phyloP scores from a whole-genome alignment of 1,284 basidiomycete genomes.

The Sanghuangporus weigelae region DNA sequence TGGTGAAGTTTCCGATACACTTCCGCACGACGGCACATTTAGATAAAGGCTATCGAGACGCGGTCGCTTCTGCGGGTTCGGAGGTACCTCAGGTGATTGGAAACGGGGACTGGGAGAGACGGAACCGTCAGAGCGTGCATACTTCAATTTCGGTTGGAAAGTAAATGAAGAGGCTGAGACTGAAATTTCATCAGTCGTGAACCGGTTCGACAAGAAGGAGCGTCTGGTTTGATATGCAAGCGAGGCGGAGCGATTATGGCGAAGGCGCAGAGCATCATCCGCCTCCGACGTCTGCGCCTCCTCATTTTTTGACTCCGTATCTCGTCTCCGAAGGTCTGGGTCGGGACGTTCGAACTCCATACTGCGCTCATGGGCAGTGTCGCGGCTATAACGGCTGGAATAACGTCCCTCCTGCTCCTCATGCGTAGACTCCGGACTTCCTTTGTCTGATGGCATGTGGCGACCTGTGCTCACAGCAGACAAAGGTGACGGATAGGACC shows the following conservation, averaged over 20 bases:
- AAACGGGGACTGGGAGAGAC: neutral
- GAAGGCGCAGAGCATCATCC: slow-evolving; percentile 6
- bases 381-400: neutral
- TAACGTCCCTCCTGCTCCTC: neutral
- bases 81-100: neutral
- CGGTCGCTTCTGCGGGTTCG: neutral
- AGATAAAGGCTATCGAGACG: slow-evolving; percentile 1
- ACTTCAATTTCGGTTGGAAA: neutral
- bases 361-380: neutral
- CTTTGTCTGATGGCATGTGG: neutral
- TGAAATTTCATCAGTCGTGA: neutral
- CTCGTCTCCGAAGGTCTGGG: neutral
- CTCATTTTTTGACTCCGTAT: slow-evolving; percentile 2
- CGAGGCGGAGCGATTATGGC: neutral
- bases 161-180: neutral
- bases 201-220: neutral
- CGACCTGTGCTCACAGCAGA: neutral
- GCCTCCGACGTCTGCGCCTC: slow-evolving; percentile 10
- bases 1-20: neutral
- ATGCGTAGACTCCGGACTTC: neutral
- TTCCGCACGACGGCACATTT: neutral
- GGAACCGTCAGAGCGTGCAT: neutral
- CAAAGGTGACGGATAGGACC: neutral
- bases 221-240: neutral
- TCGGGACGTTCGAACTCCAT: neutral